Evolutionary conservation across 169 alveolate species (phyloP).

Genomic region (Plasmodium gonderi): DNA sequence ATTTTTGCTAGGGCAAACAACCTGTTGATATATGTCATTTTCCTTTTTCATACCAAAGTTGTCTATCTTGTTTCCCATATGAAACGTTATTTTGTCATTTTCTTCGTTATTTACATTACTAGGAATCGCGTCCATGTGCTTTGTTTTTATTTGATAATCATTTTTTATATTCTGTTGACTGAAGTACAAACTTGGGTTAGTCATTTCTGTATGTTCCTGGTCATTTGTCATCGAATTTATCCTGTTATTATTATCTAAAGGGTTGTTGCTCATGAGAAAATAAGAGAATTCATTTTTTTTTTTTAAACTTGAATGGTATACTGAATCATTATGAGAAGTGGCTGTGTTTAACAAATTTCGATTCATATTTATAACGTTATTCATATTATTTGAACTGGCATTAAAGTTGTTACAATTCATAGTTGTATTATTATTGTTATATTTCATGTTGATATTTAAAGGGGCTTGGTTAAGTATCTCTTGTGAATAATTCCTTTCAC

Average conservation of each 20-base stretch:
- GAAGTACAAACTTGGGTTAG: not conserved
- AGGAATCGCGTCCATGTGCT: not conserved
- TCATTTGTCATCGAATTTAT: conserved; percentile 7
- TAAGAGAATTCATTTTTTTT: conserved; percentile 1
- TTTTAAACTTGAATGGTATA: not conserved
- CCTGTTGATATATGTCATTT: not conserved
- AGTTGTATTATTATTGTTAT: not conserved
- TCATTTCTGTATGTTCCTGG: conserved; percentile 2
- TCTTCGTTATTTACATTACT: not conserved
- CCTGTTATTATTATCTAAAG: not conserved
- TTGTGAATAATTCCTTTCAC: not conserved
- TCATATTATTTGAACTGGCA: not conserved
- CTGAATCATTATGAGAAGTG: not conserved
- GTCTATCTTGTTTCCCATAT: not conserved
- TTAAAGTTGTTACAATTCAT: not conserved
- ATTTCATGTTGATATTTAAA: not conserved
- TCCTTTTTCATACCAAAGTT: not conserved
- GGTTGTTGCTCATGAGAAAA: conserved; percentile 3
- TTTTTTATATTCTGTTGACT: not conserved
- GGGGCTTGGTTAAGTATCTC: not conserved
- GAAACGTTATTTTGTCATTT: conserved; percentile 14
- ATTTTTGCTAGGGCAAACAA: not conserved
- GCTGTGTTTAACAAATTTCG: not conserved
- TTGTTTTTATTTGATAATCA: not conserved
- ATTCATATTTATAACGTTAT: not conserved